A percentile compares a stretch with the other conserved stretches of the same genome.
Conservation (phyloP, 352 stramenopile genomes). For the Aphanomyces astaci region DNA sequence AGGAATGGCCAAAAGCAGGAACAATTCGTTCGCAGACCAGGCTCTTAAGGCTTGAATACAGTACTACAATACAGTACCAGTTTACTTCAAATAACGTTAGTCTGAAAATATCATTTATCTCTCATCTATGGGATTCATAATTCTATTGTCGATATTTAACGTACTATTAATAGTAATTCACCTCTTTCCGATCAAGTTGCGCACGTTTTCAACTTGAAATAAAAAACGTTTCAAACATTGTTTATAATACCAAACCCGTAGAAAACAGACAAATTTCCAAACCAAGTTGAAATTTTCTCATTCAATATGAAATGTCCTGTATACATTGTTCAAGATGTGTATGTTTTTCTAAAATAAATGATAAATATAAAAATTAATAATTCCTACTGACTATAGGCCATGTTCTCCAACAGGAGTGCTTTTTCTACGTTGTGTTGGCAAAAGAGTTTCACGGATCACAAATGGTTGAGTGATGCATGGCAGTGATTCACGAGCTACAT, state of each 20-base stretch:
- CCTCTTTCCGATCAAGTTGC: background rate
- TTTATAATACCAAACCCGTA: background rate
- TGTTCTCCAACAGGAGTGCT: background rate
- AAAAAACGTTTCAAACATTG: background rate
- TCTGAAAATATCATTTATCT: no score
- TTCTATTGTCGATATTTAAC: no score
- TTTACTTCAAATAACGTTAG: no score
- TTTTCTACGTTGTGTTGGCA: background rate
- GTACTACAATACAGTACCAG: no score
- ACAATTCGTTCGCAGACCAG: no score
- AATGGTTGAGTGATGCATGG: background rate
- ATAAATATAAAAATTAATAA: background rate
- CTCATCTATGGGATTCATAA: no score
- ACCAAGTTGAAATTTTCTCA: background rate
- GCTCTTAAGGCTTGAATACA: no score
- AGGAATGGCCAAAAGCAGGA: no score
- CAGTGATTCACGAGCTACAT: background rate
- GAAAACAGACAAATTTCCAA: background rate
- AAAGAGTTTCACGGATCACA: background rate
- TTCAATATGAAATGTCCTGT: background rate
- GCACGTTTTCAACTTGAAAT: no score
- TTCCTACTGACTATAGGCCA: background rate
- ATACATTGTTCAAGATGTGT: no score
- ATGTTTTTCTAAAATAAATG: no score
- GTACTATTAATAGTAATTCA: no score